phyloP scores from a whole-genome alignment of 2,329 filamentous ascomycete genomes.

The Thermoascus crustaceus region DNA sequence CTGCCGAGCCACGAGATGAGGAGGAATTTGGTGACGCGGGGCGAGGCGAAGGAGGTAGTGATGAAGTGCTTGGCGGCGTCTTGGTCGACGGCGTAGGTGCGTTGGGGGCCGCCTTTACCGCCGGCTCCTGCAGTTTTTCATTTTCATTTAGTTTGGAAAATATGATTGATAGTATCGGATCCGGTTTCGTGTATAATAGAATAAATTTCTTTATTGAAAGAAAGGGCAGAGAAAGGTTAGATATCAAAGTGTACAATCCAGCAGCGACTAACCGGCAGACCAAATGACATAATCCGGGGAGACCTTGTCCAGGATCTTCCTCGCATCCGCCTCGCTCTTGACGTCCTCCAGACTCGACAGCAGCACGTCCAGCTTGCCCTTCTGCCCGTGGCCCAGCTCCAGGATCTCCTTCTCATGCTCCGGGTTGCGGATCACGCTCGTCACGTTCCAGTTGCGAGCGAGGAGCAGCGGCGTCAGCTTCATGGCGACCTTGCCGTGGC shows the following conservation, averaged over 20 bases:
- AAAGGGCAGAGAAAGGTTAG: too few species aligned
- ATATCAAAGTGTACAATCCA: too few species aligned
- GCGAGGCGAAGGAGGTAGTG: conserved; percentile 37
- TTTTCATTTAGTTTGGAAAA: conserved; percentile 1
- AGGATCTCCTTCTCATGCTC: conserved; percentile 59
- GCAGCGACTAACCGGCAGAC: conserved; percentile 32
- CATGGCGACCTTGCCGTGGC: conserved; percentile 71
- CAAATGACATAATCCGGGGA: conserved; percentile 41
- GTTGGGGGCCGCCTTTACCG: conserved; percentile 44
- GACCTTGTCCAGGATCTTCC: conserved; percentile 46
- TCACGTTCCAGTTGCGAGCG: conserved; percentile 65
- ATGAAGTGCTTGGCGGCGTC: conserved; percentile 50
- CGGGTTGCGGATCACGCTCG: conserved; percentile 66
- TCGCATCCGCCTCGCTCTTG: conserved; percentile 54
- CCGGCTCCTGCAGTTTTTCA: conserved; percentile 38
- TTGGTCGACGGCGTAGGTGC: conserved; percentile 47
- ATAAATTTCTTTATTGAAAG: too few species aligned
- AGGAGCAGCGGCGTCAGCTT: conserved; percentile 69
- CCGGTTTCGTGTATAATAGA: too few species aligned
- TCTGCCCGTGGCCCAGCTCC: conserved; percentile 48
- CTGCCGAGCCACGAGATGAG: conserved; percentile 48
- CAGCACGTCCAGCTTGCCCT: conserved; percentile 60
- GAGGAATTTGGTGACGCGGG: conserved; percentile 45
- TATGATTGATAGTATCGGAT: background rate
- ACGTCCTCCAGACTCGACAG: conserved; percentile 65